These are phyloP conservation scores for Acer yangbiense DNA, from an alignment of 345 rosid species.

Conservation along the genomic window DNA sequence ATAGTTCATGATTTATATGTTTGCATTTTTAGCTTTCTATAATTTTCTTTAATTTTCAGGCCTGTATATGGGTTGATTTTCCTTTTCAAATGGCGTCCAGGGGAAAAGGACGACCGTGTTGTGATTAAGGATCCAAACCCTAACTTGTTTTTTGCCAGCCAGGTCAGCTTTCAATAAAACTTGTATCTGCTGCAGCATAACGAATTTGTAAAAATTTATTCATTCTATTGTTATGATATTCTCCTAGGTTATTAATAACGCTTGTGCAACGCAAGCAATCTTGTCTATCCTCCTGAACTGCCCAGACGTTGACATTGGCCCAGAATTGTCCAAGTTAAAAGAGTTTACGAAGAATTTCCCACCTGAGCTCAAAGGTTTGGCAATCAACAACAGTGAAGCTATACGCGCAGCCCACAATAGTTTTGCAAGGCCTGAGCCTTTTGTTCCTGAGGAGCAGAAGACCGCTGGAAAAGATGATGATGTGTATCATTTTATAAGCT, in stretches of 20 bases:
- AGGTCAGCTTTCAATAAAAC: conserved; percentile 46
- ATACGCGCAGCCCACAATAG: conserved; percentile 92
- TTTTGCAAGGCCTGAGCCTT: conserved; percentile 98
- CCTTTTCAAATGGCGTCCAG: conserved; percentile 97
- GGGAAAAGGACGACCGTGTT: conserved; percentile 88
- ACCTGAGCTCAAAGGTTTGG: conserved; percentile 91
- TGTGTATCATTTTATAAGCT: conserved; percentile 96
- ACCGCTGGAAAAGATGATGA: conserved; percentile 91
- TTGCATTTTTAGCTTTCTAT: no score
- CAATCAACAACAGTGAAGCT: conserved; percentile 94
- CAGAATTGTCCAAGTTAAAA: conserved; percentile 74
- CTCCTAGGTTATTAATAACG: conserved; percentile 87
- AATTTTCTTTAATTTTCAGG: conserved; percentile 41
- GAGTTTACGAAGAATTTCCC: conserved; percentile 93
- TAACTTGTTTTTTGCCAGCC: conserved; percentile 87
- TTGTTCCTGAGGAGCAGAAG: conserved; percentile 89
- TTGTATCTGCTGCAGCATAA: background rate
- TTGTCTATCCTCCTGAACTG: conserved; percentile 87
- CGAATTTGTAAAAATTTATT: background rate
- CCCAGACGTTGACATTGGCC: conserved; percentile 86
- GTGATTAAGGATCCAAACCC: conserved; percentile 79
- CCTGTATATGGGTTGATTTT: conserved; percentile 94
- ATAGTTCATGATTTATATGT: background rate
- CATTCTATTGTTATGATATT: background rate
- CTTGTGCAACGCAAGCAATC: conserved; percentile 99